Evolutionary conservation across 2,329 filamentous ascomycete genomes (phyloP), one percentile per base, ranked within the genome.

Genomic region (Sclerotinia minor): DNA sequence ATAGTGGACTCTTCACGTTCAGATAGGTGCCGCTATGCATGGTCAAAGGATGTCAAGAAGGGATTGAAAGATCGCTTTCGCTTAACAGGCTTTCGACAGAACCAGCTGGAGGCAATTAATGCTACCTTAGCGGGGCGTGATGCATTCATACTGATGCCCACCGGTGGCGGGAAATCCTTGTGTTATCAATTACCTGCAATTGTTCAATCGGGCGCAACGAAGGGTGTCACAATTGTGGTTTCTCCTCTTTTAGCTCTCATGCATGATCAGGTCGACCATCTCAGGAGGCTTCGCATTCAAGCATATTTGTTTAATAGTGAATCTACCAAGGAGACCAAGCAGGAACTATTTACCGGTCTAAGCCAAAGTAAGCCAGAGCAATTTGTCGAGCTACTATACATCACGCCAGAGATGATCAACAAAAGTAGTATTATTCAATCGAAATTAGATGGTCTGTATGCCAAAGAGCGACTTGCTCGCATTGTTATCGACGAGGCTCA

Each of bases 401-500:
- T 99, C 61, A 99, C 95, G 0, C 95, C 95, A 0, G 95, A 99
- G 79, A 98, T 98, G 94, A 84, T 99, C 63, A 92, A 84, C 80
- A 94, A 94, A 77, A 99, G 89, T 76, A 78, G 83, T 53, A 80
- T 81, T 2, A 91, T 98, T 78, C 81, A 88, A 68, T 84, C 83
- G 64, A 85, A 83, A 3, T 83, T 99, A 71, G 80, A 86, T 64
- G 82, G 81, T 2, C 82, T 99, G n/a, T 85, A 97, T 77, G 79
- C 79, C 19, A 87, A 87, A 63, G 82, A 84, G 4, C 91, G 89
- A 73, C 86, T 99, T 64, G 94, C 96, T 21, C 88, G 95, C 35
- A 87, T 99, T 60, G 95, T 99, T 65, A 96, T 99, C 71, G 95
- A 99, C 73, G 96, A 99, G 80, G 95, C 95, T n/a, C 95, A 99